These are phyloP conservation scores for Chloroidium sp. DNA, from an alignment of 163 green algal genomes.

Conservation along the genomic window DNA sequence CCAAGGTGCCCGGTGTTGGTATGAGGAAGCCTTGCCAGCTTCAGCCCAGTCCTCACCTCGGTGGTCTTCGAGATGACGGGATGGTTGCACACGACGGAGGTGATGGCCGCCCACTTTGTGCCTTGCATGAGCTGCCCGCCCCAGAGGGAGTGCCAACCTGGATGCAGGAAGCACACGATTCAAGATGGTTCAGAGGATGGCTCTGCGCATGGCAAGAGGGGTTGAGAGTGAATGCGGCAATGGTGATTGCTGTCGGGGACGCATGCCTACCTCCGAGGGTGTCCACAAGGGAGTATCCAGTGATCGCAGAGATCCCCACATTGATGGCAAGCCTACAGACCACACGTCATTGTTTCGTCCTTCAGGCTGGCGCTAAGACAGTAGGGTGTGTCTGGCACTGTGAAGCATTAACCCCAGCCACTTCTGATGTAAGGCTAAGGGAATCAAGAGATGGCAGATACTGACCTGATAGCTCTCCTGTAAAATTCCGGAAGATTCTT, in stretches of 20 bases:
- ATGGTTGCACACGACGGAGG: conserved; percentile 7
- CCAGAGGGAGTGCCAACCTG: not conserved
- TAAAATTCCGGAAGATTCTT: no score
- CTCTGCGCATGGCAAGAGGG: not conserved
- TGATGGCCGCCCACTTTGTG: conserved; percentile 27
- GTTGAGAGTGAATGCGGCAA: no score
- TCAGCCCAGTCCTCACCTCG: not conserved
- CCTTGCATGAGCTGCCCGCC: conserved; percentile 5
- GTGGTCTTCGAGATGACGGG: conserved; percentile 9
- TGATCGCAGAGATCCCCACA: not conserved
- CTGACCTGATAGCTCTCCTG: no score
- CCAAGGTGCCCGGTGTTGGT: no score
- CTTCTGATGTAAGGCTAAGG: no score
- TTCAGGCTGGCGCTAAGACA: no score
- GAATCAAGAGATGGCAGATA: no score
- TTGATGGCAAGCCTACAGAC: not conserved
- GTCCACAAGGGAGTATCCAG: not conserved
- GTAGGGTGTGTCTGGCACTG: no score
- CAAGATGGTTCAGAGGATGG: not conserved
- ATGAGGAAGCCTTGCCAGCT: no score
- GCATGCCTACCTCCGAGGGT: not conserved
- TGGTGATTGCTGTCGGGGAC: no score
- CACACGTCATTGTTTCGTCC: no score
- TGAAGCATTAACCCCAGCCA: no score
- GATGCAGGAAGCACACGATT: not conserved